phyloP scores from a whole-genome alignment of 495 filamentous ascomycete genomes.

The Collariella sp. region DNA sequence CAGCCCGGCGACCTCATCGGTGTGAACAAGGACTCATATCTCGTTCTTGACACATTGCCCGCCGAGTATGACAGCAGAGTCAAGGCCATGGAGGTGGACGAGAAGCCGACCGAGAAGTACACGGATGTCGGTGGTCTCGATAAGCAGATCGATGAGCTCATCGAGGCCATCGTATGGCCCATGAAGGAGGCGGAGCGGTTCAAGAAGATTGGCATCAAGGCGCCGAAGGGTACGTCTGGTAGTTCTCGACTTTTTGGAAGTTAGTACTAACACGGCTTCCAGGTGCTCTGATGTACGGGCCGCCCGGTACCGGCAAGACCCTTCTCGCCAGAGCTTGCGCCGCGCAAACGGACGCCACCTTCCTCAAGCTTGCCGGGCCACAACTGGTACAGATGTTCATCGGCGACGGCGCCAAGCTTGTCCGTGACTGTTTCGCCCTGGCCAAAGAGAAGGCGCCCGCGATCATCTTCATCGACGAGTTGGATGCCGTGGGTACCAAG shows the following conservation, averaged over 20 bases:
- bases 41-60: conserved; percentile 94
- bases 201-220: conserved; percentile 99
- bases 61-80: conserved; percentile 99
- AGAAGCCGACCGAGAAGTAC: conserved; percentile 99
- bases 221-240: conserved; percentile 78
- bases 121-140: conserved; percentile 94
- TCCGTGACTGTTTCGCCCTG: conserved; percentile 92
- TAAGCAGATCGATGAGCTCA: conserved; percentile 98
- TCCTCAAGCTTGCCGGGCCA: conserved; percentile 96
- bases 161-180: conserved; percentile 98
- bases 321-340: conserved; percentile 95
- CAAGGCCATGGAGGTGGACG: conserved; percentile 99
- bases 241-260: background rate
- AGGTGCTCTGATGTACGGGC: conserved; percentile 98
- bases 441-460: conserved; percentile 97
- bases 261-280: background rate
- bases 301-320: conserved; percentile 94
- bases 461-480: conserved; percentile 99
- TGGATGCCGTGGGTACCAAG: conserved; percentile 95
- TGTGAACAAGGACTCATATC: conserved; percentile 98
- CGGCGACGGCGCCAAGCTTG: conserved; percentile 94
- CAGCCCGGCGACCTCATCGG: conserved; percentile 95
- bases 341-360: conserved; percentile 96
- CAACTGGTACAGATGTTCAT: conserved; percentile 99
- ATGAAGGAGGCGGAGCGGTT: conserved; percentile 99